A percentile compares a stretch with the other conserved stretches of the same genome.
phyloP scores from a whole-genome alignment of 2,329 filamentous ascomycete genomes.

The Raffaelea ambrosiae region DNA sequence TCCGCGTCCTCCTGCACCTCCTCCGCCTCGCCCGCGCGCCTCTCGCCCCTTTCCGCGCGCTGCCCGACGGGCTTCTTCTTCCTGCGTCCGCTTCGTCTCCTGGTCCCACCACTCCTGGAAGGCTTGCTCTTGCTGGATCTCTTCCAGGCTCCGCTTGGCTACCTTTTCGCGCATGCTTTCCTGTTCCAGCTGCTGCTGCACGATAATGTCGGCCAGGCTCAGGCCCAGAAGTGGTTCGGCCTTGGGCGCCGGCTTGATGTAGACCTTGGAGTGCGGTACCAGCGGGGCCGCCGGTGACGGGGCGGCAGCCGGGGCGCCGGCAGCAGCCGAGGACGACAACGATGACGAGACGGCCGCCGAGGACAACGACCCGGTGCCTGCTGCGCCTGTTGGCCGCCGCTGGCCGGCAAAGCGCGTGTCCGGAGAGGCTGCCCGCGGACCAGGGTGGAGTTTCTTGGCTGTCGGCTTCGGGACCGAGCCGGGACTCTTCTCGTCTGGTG shows the following conservation, averaged over 20 bases:
- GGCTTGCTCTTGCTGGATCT: constrained; percentile 94
- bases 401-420: constrained; percentile 57
- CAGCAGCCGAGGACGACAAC: constrained; percentile 1
- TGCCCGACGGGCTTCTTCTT: constrained; percentile 43
- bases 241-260: constrained; percentile 47
- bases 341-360: constrained; percentile 17
- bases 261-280: constrained; percentile 53
- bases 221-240: constrained; percentile 52
- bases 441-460: constrained; percentile 28
- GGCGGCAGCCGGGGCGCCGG: no score
- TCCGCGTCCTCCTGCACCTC: constrained; percentile 3
- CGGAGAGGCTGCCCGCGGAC: constrained; percentile 45
- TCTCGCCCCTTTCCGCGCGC: constrained; percentile 34
- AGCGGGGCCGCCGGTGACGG: constrained; percentile 24
- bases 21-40: constrained; percentile 4
- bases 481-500: constrained; percentile 8
- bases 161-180: constrained; percentile 72
- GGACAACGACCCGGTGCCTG: constrained; percentile 2
- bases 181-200: constrained; percentile 78
- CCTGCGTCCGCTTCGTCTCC: constrained; percentile 64
- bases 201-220: constrained; percentile 81
- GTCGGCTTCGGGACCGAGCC: constrained; percentile 26
- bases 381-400: constrained; percentile 26
- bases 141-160: constrained; percentile 80
- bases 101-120: constrained; percentile 97